Conservation (phyloP, 768 basidiomycete species). For the Lentinula boryana region DNA sequence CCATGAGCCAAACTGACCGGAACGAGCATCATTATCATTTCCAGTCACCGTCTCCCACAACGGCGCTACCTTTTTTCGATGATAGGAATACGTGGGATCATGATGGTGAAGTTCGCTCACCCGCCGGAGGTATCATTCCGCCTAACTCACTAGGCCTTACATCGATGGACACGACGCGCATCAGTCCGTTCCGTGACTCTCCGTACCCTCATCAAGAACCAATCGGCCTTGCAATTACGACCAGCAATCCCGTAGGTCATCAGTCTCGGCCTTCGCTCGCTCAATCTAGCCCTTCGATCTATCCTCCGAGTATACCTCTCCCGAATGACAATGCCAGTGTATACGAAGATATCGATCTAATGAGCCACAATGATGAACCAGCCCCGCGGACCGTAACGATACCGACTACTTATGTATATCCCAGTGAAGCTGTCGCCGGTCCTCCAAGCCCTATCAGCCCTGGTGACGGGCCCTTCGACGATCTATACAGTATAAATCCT, state of each 20-base stretch:
- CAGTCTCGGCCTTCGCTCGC: constrained; percentile 23
- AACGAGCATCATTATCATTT: background rate
- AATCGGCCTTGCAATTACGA: constrained; percentile 17
- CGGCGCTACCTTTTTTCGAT: background rate
- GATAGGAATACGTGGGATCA: background rate
- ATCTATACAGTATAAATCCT: background rate
- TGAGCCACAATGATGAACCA: background rate
- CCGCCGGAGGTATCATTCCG: background rate
- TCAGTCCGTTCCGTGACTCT: constrained; percentile 13
- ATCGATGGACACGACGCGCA: constrained; percentile 6
- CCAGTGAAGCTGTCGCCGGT: background rate
- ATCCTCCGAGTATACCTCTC: constrained; percentile 37
- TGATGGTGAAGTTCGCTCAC: background rate
- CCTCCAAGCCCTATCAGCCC: constrained; percentile 1
- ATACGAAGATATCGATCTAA: constrained; percentile 13
- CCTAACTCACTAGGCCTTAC: background rate
- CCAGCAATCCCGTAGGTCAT: constrained; percentile 15
- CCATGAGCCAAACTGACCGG: background rate
- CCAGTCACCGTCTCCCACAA: background rate
- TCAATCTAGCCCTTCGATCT: constrained; percentile 45
- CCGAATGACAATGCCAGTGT: constrained; percentile 21
- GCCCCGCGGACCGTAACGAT: background rate
- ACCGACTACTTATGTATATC: background rate
- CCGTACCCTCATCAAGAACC: background rate
- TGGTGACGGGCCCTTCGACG: background rate